Conservation (phyloP, 768 basidiomycete genomes). For the Pleurotus platypus region DNA sequence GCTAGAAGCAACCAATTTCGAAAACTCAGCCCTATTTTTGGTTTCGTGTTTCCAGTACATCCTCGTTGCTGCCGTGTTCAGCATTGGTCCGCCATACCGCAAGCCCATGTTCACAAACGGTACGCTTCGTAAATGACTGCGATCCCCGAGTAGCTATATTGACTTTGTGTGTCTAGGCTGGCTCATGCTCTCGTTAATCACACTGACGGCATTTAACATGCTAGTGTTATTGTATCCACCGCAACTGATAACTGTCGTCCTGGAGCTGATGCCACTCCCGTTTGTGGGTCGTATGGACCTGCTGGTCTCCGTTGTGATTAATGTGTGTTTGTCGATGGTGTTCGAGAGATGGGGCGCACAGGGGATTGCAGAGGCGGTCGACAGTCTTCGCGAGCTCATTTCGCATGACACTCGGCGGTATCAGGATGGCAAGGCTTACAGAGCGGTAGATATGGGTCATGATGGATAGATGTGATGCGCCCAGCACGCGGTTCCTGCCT, state of each 20-base stretch:
- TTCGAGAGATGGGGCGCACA: constrained; percentile 80
- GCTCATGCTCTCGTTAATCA: constrained; percentile 74
- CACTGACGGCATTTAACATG: constrained; percentile 69
- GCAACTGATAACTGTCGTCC: constrained; percentile 46
- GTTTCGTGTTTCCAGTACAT: constrained; percentile 99
- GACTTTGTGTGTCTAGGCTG: constrained; percentile 44
- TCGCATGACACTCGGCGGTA: constrained; percentile 43
- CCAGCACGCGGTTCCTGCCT: neutral
- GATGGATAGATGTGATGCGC: constrained; percentile 14
- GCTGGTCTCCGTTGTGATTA: constrained; percentile 61
- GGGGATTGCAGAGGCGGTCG: constrained; percentile 52
- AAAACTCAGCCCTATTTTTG: constrained; percentile 90
- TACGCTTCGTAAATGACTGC: constrained; percentile 29
- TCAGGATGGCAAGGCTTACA: constrained; percentile 77
- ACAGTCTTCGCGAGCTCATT: constrained; percentile 38
- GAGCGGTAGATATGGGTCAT: constrained; percentile 78
- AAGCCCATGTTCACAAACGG: constrained; percentile 95
- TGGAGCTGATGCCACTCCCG: constrained; percentile 79
- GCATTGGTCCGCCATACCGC: constrained; percentile 95
- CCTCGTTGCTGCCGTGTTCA: constrained; percentile 94
- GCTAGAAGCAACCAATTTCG: constrained; percentile 82
- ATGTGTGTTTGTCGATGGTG: constrained; percentile 64
- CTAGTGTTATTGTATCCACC: constrained; percentile 76
- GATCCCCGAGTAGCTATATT: neutral
- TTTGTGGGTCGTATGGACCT: constrained; percentile 64